Base-by-base conservation (phyloP, 495 filamentous ascomycete species). In the Podospora bellae-mahoneyi region DNA sequence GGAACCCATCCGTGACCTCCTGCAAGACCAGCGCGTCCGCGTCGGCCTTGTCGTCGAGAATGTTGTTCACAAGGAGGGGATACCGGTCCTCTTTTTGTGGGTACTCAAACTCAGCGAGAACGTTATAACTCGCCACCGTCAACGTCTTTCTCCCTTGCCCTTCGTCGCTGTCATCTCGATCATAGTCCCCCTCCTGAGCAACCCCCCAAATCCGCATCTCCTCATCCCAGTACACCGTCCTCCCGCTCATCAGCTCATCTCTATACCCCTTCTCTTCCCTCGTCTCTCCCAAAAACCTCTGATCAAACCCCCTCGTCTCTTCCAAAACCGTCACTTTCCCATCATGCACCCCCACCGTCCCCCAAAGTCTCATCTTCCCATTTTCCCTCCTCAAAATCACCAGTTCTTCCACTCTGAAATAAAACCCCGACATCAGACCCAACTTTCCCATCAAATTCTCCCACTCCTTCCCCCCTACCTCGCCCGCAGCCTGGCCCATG, bases 1-100 rank as follows among this genome's bases (percentile, higher is more conserved):
- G 79, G 65, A 87, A 87, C 28, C 80, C 77, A 66, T 88, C 84
- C 0, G 86, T 85, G 26, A 88, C 84, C 74, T 88, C 86, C 73
- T 88, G 80, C 7, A 89, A 77, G 20, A 85, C 76, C n/a, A 88
- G 68, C 18, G 86, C 73, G 69, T 85, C 80, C 15, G 83, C 76
- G 1, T 67, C 57, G 28, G 79, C 78, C 5, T 66, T 28, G 0
- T 70, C 19, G 6, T 79, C 71, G 59, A 87, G 68, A 56, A 86
- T 73, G 68, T 80, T 80, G 18, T 77, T 65, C 44, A 85, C 58
- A 20, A 88, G 69, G 19, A 84, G 75, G 5, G 84, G 79, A 73
- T 87, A 82, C 55, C 86, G 80, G 23, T 77, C 73, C 18, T 73
- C 64, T n/a, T 81, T 77, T 3, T 82, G 77, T 0, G 85, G 84